These are phyloP conservation scores for Tuber calosporum DNA, from an alignment of 495 filamentous ascomycete species.

Conservation along the genomic window DNA sequence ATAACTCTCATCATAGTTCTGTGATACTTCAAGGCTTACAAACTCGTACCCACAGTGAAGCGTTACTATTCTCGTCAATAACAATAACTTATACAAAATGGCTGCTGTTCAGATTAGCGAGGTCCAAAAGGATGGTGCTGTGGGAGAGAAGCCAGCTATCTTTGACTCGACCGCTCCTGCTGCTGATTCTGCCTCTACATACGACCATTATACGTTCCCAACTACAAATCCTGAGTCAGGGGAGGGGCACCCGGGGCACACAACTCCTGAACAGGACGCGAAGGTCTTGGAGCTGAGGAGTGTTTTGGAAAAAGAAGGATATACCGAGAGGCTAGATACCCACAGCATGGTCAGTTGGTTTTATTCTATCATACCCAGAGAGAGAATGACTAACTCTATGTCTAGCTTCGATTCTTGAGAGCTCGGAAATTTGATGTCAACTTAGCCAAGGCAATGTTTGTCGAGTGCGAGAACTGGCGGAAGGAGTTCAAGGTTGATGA, in stretches of 20 bases:
- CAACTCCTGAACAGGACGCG: constrained; percentile 81
- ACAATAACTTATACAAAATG: background rate
- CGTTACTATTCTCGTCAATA: background rate
- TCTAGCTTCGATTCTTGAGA: constrained; percentile 76
- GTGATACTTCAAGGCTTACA: background rate
- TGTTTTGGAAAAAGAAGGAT: constrained; percentile 75
- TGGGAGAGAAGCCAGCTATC: background rate
- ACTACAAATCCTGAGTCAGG: constrained; percentile 62
- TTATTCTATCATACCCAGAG: background rate
- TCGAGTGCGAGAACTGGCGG: constrained; percentile 85
- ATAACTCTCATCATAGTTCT: background rate
- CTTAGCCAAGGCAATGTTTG: constrained; percentile 73
- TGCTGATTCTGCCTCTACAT: constrained; percentile 54
- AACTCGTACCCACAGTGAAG: background rate
- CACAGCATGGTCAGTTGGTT: constrained; percentile 62
- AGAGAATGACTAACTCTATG: constrained; percentile 2
- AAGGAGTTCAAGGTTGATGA: constrained; percentile 81
- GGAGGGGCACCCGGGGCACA: constrained; percentile 79
- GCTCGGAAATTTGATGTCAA: constrained; percentile 91
- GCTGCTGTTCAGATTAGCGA: background rate
- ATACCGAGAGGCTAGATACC: constrained; percentile 80
- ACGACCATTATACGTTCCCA: constrained; percentile 93
- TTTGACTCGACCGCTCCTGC: background rate
- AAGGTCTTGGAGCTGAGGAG: constrained; percentile 76
- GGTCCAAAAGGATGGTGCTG: background rate